Percentiles rank a stretch among this genome's conserved stretches.
Evolutionary conservation across 495 filamentous ascomycete genomes (phyloP).

Genomic region (Lindgomyces ingoldianus): DNA sequence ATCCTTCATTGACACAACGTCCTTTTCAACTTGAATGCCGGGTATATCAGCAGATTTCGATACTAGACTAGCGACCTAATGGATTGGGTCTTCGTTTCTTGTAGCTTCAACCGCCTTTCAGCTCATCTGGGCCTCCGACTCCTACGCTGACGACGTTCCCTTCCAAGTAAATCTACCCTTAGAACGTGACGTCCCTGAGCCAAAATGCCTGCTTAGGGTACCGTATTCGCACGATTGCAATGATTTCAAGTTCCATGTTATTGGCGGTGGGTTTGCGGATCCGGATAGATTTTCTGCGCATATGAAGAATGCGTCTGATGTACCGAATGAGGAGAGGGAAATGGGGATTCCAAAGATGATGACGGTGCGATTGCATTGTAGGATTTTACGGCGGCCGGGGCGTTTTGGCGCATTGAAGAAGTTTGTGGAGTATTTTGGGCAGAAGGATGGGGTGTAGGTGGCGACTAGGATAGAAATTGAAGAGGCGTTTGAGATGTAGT

Average conservation of each 20-base stretch:
- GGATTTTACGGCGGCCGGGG: slow-evolving; percentile 49
- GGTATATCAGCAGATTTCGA: slow-evolving; percentile 42
- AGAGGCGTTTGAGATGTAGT: slow-evolving; percentile 47
- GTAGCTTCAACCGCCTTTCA: slow-evolving; percentile 43
- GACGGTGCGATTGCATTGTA: slow-evolving; percentile 50
- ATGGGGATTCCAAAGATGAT: slow-evolving; percentile 51
- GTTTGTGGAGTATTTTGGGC: slow-evolving; percentile 50
- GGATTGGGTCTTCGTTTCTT: slow-evolving; percentile 43
- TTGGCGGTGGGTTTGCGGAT: slow-evolving; percentile 42
- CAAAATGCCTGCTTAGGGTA: slow-evolving; percentile 49
- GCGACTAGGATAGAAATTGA: slow-evolving; percentile 51
- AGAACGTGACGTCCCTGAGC: slow-evolving; percentile 39
- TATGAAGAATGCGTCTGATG: slow-evolving; percentile 48
- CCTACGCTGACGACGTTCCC: slow-evolving; percentile 49
- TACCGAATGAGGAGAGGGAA: slow-evolving; percentile 47
- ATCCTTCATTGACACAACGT: slow-evolving; percentile 44
- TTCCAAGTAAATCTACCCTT: slow-evolving; percentile 50
- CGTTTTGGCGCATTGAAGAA: slow-evolving; percentile 48
- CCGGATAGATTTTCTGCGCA: slow-evolving; percentile 44
- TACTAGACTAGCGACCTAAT: slow-evolving; percentile 40
- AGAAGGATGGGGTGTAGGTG: slow-evolving; percentile 51
- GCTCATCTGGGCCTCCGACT: slow-evolving; percentile 45
- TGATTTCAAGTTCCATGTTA: slow-evolving; percentile 49
- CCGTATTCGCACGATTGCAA: slow-evolving; percentile 50
- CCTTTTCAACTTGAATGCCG: slow-evolving; percentile 43